phyloP scores from a whole-genome alignment of 305 asterid genomes.

The Vinca major region DNA sequence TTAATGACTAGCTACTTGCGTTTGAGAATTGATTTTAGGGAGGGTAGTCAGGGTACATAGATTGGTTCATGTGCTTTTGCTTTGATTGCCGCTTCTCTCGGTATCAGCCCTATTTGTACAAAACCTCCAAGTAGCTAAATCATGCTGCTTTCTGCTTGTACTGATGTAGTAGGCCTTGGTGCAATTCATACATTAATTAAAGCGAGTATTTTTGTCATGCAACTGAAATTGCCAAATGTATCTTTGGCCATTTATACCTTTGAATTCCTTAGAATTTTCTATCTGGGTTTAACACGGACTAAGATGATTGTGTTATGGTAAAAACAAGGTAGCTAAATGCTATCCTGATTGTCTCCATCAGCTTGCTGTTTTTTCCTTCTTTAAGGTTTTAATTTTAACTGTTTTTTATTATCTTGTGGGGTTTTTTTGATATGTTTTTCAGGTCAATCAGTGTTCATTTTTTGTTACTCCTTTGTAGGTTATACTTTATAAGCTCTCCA shows the following conservation, averaged over 20 bases:
- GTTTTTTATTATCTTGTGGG: too few relatives aligned
- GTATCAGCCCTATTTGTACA: too few relatives aligned
- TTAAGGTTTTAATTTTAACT: too few relatives aligned
- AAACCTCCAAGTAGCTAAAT: background rate
- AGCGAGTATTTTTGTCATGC: background rate
- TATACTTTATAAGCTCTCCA: conserved; percentile 65
- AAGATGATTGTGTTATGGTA: background rate
- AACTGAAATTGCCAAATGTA: background rate
- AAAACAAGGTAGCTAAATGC: background rate
- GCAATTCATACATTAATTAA: background rate
- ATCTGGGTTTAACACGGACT: too few relatives aligned
- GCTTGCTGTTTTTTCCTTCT: background rate
- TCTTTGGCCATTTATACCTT: background rate
- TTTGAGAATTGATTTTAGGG: background rate
- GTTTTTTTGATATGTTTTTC: too few relatives aligned
- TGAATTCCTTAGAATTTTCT: background rate
- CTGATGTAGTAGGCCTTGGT: background rate
- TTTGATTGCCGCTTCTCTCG: too few relatives aligned
- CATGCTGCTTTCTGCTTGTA: background rate
- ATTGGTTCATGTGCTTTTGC: background rate
- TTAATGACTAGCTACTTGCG: background rate
- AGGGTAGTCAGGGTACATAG: background rate
- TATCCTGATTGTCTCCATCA: background rate
- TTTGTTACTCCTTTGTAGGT: conserved; percentile 35
- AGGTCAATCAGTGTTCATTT: conserved; percentile 8